Evolutionary conservation across 306 rosid species (phyloP).

Genomic region (Trifolium repens): DNA sequence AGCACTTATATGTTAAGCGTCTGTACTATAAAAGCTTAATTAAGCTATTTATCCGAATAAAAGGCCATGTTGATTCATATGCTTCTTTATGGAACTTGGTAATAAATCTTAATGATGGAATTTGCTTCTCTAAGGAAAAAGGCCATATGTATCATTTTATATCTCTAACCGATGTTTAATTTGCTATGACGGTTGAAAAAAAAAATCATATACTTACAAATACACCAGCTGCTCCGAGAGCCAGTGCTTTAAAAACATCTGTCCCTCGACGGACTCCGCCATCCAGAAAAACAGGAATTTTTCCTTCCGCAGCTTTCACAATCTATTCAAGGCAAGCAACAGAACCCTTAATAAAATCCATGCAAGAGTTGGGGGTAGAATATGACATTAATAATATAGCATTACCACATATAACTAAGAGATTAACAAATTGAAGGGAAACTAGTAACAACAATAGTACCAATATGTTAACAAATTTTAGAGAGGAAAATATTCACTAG

Average conservation of each 20-base stretch:
- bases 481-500: slow-evolving; percentile 1
- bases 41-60: not conserved
- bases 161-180: slow-evolving; percentile 8
- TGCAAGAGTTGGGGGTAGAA: not conserved
- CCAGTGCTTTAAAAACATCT: slow-evolving; percentile 94
- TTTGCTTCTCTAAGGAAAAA: slow-evolving; percentile 15
- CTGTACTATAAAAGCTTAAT: no score
- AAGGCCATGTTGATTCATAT: not conserved
- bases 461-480: slow-evolving; percentile 4
- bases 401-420: not conserved
- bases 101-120: slow-evolving; percentile 12
- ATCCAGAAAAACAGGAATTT: slow-evolving; percentile 84
- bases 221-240: slow-evolving; percentile 90
- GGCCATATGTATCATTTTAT: slow-evolving; percentile 9
- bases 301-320: slow-evolving; percentile 85
- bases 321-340: slow-evolving; percentile 53
- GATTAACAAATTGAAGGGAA: slow-evolving; percentile 5
- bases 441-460: slow-evolving; percentile 5
- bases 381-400: not conserved
- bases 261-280: slow-evolving; percentile 95
- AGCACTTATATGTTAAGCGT: no score
- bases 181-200: slow-evolving; percentile 24
- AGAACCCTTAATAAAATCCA: slow-evolving; percentile 13
- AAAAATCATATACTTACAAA: slow-evolving; percentile 63
- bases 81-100: not conserved